Conservation (phyloP, 495 filamentous ascomycete genomes). For the Neurospora intermedia region DNA sequence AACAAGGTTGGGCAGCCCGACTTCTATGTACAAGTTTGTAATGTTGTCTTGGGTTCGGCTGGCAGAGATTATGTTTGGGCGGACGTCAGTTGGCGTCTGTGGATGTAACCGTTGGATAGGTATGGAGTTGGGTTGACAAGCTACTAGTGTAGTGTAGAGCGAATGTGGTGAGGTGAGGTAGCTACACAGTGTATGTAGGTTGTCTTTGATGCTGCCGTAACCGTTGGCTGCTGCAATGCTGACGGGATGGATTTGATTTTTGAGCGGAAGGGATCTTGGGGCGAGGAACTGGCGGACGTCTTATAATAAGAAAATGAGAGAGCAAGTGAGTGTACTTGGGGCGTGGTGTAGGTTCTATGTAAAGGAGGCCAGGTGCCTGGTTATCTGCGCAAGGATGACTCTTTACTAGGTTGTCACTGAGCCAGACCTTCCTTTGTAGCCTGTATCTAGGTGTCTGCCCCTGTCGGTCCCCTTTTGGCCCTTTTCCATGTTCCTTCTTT, state of each 20-base stretch:
- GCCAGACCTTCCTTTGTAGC: background rate
- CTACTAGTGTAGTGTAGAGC: background rate
- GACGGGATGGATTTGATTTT: background rate
- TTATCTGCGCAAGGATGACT: background rate
- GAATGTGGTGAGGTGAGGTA: background rate
- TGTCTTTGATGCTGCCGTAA: background rate
- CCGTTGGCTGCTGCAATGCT: background rate
- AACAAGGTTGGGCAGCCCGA: background rate
- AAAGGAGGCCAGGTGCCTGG: background rate
- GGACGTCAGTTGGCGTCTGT: background rate
- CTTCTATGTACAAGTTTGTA: background rate
- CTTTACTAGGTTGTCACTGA: background rate
- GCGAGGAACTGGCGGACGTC: background rate
- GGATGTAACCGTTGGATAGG: background rate
- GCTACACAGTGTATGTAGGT: background rate
- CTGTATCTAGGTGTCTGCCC: background rate
- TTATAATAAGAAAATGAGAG: background rate
- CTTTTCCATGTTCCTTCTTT: conserved; percentile 2
- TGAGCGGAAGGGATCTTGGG: background rate
- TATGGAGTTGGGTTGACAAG: background rate
- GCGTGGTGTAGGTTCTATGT: background rate
- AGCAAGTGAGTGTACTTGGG: no score
- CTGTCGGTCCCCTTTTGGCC: background rate
- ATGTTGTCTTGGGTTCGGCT: background rate
- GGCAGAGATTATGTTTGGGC: background rate